Conservation (phyloP, 139 green algal species). For the Chlorella vulgaris region DNA sequence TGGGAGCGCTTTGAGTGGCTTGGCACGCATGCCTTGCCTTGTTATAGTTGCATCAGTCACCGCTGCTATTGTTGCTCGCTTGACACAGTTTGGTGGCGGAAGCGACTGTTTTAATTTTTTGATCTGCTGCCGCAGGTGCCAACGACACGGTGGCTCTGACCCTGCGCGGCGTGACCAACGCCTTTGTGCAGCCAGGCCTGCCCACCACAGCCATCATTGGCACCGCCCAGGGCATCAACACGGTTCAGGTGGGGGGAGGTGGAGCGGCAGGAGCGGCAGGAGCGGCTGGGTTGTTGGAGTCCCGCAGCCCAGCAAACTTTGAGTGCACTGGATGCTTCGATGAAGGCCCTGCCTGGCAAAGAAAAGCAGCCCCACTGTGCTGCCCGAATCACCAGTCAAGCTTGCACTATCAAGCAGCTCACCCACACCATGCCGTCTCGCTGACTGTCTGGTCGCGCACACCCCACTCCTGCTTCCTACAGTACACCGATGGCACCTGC, state of each 20-base stretch:
- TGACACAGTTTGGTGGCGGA: too few relatives aligned
- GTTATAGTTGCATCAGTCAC: neutral
- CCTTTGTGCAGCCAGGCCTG: constrained; percentile 1
- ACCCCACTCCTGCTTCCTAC: neutral
- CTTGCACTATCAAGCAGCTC: neutral
- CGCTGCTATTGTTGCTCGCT: too few relatives aligned
- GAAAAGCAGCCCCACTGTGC: too few relatives aligned
- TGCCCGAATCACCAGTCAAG: neutral
- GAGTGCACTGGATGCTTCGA: neutral
- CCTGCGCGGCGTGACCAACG: constrained; percentile 13
- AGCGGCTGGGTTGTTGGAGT: neutral
- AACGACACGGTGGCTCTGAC: neutral
- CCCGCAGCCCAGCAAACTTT: neutral
- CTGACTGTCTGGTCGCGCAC: too few relatives aligned
- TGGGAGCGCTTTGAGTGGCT: neutral
- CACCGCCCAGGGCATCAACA: constrained; percentile 13
- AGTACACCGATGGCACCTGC: constrained; percentile 36
- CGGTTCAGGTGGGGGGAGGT: neutral
- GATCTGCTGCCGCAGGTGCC: neutral
- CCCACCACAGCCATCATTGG: constrained; percentile 28
- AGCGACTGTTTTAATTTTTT: too few relatives aligned
- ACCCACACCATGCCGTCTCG: too few relatives aligned
- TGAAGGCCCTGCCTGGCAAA: too few relatives aligned
- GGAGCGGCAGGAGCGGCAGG: neutral
- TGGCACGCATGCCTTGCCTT: neutral